Conservation (phyloP, 2,329 filamentous ascomycete species). For the Colletotrichum caudatum region DNA sequence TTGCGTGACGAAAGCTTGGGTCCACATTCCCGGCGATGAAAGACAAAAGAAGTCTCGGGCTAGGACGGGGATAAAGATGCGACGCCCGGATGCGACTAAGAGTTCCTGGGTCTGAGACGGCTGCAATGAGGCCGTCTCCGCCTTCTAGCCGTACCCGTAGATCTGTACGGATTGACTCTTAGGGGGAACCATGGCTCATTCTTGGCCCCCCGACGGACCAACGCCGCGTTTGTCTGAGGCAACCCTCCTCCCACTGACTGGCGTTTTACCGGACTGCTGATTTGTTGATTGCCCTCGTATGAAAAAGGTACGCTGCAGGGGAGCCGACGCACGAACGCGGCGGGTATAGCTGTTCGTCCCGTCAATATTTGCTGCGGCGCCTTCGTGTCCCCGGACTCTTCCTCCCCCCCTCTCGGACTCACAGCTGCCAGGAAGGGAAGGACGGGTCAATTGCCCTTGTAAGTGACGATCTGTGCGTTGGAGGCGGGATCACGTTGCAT, state of each 20-base stretch:
- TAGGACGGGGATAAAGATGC: slow-evolving; percentile 4
- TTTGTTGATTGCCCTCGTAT: slow-evolving; percentile 28
- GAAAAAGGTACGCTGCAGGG: slow-evolving; percentile 4
- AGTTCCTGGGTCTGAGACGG: neutral
- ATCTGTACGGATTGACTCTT: slow-evolving; percentile 22
- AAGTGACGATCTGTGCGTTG: neutral
- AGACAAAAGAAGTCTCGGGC: neutral
- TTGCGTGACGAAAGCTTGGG: neutral
- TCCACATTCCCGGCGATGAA: slow-evolving; percentile 7
- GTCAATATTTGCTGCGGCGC: neutral
- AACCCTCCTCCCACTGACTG: slow-evolving; percentile 8
- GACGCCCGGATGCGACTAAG: slow-evolving; percentile 27
- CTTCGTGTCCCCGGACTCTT: neutral
- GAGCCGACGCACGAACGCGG: slow-evolving; percentile 9
- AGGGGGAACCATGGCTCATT: slow-evolving; percentile 17
- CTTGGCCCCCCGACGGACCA: slow-evolving; percentile 26
- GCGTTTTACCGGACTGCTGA: slow-evolving; percentile 2
- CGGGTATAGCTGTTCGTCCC: slow-evolving; percentile 13
- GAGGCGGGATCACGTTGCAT: neutral
- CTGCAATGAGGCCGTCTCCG: slow-evolving; percentile 9
- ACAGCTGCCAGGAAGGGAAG: slow-evolving; percentile 17
- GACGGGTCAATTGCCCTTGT: neutral
- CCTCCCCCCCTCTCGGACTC: too few species aligned
- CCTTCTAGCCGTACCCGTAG: slow-evolving; percentile 20
- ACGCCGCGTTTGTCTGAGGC: slow-evolving; percentile 30